Base-by-base conservation (phyloP, 139 green algal species). In the Yamagishiella unicocca region DNA sequence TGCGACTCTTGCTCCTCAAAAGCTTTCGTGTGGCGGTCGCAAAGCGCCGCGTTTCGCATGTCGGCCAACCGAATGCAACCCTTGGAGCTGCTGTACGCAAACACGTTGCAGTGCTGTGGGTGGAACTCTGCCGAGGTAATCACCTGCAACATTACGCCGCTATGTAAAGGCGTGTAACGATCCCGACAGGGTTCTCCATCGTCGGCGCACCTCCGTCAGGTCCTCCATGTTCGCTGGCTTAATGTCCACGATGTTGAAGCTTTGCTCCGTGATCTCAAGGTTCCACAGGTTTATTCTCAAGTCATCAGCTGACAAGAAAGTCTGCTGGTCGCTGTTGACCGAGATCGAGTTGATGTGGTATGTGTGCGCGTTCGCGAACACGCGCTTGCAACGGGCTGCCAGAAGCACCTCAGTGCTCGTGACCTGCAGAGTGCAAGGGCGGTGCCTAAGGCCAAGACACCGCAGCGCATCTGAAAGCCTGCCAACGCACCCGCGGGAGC, bases 291-390 rank as follows among this genome's bases (percentile, higher is more conserved):
- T 97, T 75, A 99, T 92, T 43, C 96, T 92, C 88, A 99, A 92
- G 90, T 99, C 97, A 74, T 99, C 97, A 0, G 96, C 93, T n/a
- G 92, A 97, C 53, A 99, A 94, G 92, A 99, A 99, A 17, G 97
- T 99, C 89, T 98, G 96, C 79, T 96, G 89, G 91, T 99, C 98
- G 85, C 93, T 96, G 87, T 92, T 96, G 38, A 93, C 88, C 2
- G 94, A 95, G 42, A 99, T 95, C 40, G 93, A 97, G 94, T 99
- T 99, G 89, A 99, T 99, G 95, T 99, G 97, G 94, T 99, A 99
- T 7, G 96, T 96, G 94, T 99, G 98, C 42, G 97, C 98, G 87
- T 99, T 98, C 29, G 93, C 87, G 82, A 95, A 99, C 12, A 95
- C 73, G 14, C 95, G 93, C 85, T 96, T 94, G 90, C 90, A 95